Conservation (phyloP, 2,329 filamentous ascomycete genomes). For the Sporothrix inflata region DNA sequence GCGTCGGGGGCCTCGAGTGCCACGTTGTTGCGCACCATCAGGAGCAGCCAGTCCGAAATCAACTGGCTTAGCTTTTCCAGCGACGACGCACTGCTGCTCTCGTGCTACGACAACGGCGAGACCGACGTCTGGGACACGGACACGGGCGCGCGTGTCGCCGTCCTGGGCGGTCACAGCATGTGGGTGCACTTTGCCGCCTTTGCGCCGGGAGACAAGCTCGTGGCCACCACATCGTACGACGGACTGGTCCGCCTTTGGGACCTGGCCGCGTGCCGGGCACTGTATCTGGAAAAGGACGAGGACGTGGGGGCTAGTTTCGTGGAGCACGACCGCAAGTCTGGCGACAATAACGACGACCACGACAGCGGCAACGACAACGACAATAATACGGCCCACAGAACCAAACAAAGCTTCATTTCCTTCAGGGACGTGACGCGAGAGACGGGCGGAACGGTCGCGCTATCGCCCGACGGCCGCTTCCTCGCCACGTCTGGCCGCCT, state of each 20-base stretch:
- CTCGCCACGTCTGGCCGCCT: not conserved
- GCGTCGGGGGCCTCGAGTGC: not conserved
- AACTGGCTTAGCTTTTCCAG: slow-evolving; percentile 15
- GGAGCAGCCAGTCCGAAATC: not conserved
- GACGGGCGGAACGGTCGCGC: not conserved
- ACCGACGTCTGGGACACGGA: not conserved
- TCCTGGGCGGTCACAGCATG: not conserved
- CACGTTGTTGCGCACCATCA: not conserved
- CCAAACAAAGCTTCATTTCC: not conserved
- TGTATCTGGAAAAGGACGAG: not conserved
- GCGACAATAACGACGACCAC: not conserved
- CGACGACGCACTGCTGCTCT: slow-evolving; percentile 4
- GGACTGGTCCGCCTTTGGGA: slow-evolving; percentile 2
- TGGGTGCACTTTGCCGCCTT: not conserved
- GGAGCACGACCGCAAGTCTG: not conserved
- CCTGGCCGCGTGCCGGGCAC: not conserved
- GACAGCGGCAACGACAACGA: not conserved
- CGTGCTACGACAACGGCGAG: not conserved
- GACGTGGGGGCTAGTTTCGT: not conserved
- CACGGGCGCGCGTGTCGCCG: not conserved
- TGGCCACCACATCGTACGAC: not conserved
- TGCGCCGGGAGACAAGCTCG: not conserved
- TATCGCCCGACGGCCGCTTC: slow-evolving; percentile 17
- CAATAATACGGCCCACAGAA: too few species aligned
- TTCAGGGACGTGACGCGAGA: not conserved